Evolutionary conservation across 305 asterid genomes (phyloP), one percentile per base, ranked within the genome.

Genomic region (Coffea humblotiana): DNA sequence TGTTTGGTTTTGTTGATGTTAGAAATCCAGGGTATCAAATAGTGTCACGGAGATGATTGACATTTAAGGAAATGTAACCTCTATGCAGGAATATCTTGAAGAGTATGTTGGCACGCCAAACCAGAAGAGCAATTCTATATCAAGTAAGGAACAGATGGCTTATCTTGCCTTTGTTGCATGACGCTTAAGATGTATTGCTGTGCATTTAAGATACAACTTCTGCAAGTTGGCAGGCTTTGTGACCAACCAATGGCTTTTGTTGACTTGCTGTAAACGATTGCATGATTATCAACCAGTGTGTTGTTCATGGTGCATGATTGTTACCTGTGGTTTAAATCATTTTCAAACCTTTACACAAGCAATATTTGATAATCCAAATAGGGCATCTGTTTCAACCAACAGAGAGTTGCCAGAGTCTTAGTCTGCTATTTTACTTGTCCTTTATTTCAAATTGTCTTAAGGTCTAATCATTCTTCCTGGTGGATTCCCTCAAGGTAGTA

Each of bases 91-190:
- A 83, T 96, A 94, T 85, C 97, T 96, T 29, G 95, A 90, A 86
- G 99, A 94, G 88, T 77, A 60, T 79, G 93, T 96, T 65, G 98
- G 91, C 76, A 80, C 88, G 11, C 88, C 88, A 82, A 70, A 92
- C 97, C 45, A 88, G 99, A 88, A 92, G 99, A 88, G 87, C 90
- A 60, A 87, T 94, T 67, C 83, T 96, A 82, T 94, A 91, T 88
- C 95, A 90, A 88, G 99, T 96, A 88, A 84, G 95, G 72, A 83
- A 83, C 66, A 71, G 32, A n/a, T 75, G 80, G 52, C 19, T 49
- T 56, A 29, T 14, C n/a, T 1, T 29, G 56, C 32, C 54, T 35
- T 27, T 51, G 54, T 40, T 66, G 71, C 32, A 40, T 47, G 27
- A 47, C 51, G 51, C 64, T 49, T 69, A 23, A 2, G 40, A 27